phyloP scores from a whole-genome alignment of 1,284 basidiomycete species.

The Sporisorium scitamineum region DNA sequence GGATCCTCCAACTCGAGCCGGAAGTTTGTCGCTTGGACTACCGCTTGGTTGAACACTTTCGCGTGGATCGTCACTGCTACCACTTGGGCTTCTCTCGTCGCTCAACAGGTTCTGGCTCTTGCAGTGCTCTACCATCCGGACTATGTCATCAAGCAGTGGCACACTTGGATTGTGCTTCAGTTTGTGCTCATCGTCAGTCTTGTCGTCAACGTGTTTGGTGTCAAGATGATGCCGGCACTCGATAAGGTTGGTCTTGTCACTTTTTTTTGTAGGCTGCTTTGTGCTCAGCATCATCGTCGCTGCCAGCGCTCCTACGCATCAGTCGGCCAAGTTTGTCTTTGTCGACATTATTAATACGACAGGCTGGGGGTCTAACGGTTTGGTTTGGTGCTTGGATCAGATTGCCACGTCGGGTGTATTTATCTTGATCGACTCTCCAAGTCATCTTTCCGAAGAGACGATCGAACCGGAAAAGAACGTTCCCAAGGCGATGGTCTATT shows the following conservation, averaged over 20 bases:
- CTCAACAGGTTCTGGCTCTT: conserved; percentile 31
- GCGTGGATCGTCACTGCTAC: conserved; percentile 39
- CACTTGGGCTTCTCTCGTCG: conserved; percentile 33
- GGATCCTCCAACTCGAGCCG: conserved; percentile 30
- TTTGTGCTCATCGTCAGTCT: conserved; percentile 26
- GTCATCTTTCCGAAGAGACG: conserved; percentile 38
- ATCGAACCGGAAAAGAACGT: conserved; percentile 40
- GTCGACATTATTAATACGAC: conserved; percentile 37
- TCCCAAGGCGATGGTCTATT: conserved; percentile 42
- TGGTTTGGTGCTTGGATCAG: conserved; percentile 34
- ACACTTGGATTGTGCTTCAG: conserved; percentile 32
- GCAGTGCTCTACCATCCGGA: conserved; percentile 33
- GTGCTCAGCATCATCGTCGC: conserved; percentile 38
- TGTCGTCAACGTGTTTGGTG: conserved; percentile 29
- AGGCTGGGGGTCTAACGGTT: conserved; percentile 29
- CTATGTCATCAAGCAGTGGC: conserved; percentile 42
- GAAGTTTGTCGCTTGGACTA: conserved; percentile 40
- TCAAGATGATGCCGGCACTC: conserved; percentile 37
- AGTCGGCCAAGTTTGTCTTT: conserved; percentile 35
- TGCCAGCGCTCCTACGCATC: conserved; percentile 27
- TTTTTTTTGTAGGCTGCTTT: conserved; percentile 35
- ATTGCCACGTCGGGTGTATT: conserved; percentile 35
- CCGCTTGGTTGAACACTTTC: conserved; percentile 41
- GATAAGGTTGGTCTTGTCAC: conserved; percentile 33
- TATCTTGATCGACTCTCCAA: conserved; percentile 38